These are phyloP conservation scores for Aspergillus tubingensis DNA, from an alignment of 2,329 filamentous ascomycete species.

Conservation along the genomic window DNA sequence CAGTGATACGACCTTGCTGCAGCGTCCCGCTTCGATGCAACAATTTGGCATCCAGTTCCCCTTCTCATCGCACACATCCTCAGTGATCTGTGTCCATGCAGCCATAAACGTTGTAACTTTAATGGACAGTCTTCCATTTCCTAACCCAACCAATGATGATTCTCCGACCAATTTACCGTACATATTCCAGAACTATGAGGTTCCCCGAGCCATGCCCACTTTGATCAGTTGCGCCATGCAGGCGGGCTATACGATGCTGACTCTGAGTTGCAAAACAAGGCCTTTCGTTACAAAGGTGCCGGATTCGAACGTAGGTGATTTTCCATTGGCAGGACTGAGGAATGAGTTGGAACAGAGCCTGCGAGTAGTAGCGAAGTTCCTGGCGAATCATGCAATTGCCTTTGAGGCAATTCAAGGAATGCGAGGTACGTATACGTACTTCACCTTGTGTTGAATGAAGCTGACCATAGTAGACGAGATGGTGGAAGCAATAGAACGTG, in stretches of 20 bases:
- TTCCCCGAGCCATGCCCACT: constrained; percentile 30
- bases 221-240: constrained; percentile 30
- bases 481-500: not conserved
- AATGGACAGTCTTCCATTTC: constrained; percentile 29
- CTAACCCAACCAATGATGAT: constrained; percentile 16
- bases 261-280: constrained; percentile 26
- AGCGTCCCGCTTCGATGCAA: constrained; percentile 1
- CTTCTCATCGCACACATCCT: constrained; percentile 28
- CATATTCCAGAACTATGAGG: constrained; percentile 3
- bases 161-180: constrained; percentile 4
- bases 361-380: constrained; percentile 18
- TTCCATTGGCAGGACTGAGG: constrained; percentile 16
- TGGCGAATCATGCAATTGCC: constrained; percentile 25
- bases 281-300: constrained; percentile 3
- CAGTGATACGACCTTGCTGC: not conserved
- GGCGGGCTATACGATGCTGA: constrained; percentile 32
- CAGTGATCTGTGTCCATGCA: constrained; percentile 30
- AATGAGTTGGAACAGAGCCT: constrained; percentile 25
- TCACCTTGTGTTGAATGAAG: not conserved
- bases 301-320: not conserved
- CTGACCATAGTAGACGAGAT: not conserved
- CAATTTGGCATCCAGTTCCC: constrained; percentile 14
- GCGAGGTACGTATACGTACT: constrained; percentile 17
- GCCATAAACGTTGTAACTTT: constrained; percentile 30
- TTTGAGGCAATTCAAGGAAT: constrained; percentile 27